These are phyloP conservation scores for Alternaria brassicae DNA, from an alignment of 2,329 filamentous ascomycete genomes.

Conservation along the genomic window DNA sequence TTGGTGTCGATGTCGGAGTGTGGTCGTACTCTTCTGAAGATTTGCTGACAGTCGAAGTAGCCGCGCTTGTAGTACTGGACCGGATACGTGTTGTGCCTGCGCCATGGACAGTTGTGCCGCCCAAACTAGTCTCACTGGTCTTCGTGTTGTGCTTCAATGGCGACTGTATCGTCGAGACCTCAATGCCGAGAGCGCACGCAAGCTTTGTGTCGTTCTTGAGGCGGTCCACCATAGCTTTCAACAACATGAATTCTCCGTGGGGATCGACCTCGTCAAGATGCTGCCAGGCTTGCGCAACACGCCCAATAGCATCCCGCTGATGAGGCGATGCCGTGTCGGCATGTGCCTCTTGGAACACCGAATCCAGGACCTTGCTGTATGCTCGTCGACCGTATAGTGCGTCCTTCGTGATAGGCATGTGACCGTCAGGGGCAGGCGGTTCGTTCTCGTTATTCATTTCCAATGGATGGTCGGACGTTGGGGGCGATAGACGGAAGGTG, in stretches of 20 bases:
- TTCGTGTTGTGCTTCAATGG: constrained; percentile 43
- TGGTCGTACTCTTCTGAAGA: constrained; percentile 29
- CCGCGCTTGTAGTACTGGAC: constrained; percentile 36
- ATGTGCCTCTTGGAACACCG: constrained; percentile 82
- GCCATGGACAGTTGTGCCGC: constrained; percentile 47
- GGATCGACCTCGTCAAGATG: constrained; percentile 86
- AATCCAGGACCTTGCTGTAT: constrained; percentile 82
- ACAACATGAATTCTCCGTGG: constrained; percentile 84
- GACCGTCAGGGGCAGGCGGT: constrained; percentile 59
- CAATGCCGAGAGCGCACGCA: constrained; percentile 53
- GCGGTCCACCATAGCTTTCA: constrained; percentile 78
- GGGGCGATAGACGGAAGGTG: constrained; percentile 49
- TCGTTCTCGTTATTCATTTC: constrained; percentile 67
- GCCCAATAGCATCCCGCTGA: constrained; percentile 85
- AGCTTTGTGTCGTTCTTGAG: constrained; percentile 75
- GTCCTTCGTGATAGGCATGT: constrained; percentile 71
- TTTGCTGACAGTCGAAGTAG: constrained; percentile 26
- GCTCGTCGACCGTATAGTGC: constrained; percentile 80
- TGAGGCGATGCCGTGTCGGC: constrained; percentile 73
- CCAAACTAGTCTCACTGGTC: constrained; percentile 41
- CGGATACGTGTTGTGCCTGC: constrained; percentile 44
- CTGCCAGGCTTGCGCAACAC: constrained; percentile 84
- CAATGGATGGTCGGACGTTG: constrained; percentile 38
- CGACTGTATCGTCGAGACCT: constrained; percentile 37
- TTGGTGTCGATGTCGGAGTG: constrained; percentile 30